Percentiles rank a stretch among this genome's conserved stretches.
Conservation (phyloP, 176 grass and related monocot species). For the Rhynchospora tenuis region DNA sequence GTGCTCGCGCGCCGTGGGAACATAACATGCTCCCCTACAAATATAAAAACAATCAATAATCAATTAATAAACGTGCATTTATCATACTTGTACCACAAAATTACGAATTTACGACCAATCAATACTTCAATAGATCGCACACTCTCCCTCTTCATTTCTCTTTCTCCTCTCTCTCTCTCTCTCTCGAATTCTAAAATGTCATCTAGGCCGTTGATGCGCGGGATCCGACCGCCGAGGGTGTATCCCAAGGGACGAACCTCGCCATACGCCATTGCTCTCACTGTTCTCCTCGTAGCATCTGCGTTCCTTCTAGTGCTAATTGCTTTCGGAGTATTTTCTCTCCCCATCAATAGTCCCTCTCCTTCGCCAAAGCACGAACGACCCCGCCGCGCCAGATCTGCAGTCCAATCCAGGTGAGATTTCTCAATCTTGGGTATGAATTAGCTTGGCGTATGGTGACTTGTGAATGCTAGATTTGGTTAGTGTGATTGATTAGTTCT, state of each 20-base stretch:
- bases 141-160: neutral
- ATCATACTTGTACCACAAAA: neutral
- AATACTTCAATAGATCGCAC: neutral
- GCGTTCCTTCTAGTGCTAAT: slow-evolving; percentile 67
- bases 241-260: slow-evolving; percentile 44
- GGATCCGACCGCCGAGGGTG: slow-evolving; percentile 46
- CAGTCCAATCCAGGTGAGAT: slow-evolving; percentile 30
- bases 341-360: slow-evolving; percentile 37
- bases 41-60: too few relatives aligned
- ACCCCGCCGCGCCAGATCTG: slow-evolving; percentile 30
- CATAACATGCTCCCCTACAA: neutral
- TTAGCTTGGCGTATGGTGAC: neutral
- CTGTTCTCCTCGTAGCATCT: slow-evolving; percentile 44
- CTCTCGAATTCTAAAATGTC: slow-evolving; percentile 23
- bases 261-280: slow-evolving; percentile 49
- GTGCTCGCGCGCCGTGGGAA: slow-evolving; percentile 14
- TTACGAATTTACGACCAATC: neutral
- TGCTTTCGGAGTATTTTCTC: slow-evolving; percentile 68
- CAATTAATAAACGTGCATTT: neutral
- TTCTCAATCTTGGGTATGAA: neutral
- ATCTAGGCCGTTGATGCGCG: slow-evolving; percentile 63
- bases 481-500: neutral
- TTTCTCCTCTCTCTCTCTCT: neutral
- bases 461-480: slow-evolving; percentile 20
- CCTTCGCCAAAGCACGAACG: slow-evolving; percentile 12